phyloP scores from a whole-genome alignment of 192 early-diverging fungal genomes.

The Rhizoclosmatium sp. region DNA sequence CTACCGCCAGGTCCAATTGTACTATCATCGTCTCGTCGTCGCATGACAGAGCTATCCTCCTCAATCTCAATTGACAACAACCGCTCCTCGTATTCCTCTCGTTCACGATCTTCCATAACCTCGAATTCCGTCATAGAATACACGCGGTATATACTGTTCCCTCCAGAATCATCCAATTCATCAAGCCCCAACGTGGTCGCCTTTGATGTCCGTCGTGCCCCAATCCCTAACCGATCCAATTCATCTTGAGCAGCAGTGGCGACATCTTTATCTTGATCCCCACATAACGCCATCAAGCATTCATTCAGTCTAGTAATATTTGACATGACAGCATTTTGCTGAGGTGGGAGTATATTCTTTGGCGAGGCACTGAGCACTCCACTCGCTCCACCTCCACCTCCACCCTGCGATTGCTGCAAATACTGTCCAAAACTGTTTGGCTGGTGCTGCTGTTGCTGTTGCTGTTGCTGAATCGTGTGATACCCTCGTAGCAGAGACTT shows the following conservation, averaged over 20 bases:
- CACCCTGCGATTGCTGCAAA: background rate
- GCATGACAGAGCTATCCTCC: slow-evolving; percentile 2
- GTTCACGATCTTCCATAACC: slow-evolving; percentile 3
- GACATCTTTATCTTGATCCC: slow-evolving; percentile 27
- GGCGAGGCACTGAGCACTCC: background rate
- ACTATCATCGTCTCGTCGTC: slow-evolving; percentile 19
- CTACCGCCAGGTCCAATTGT: background rate
- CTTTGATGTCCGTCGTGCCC: background rate
- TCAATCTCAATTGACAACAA: slow-evolving; percentile 24
- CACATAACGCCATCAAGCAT: slow-evolving; percentile 23
- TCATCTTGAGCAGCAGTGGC: slow-evolving; percentile 19
- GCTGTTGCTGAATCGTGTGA: slow-evolving; percentile 3
- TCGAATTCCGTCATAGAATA: slow-evolving; percentile 12
- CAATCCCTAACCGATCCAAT: slow-evolving; percentile 20
- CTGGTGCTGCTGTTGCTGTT: slow-evolving; percentile 7
- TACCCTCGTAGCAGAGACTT: slow-evolving; percentile 32
- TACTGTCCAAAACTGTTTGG: background rate
- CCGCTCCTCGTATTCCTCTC: slow-evolving; percentile 29
- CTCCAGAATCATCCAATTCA: background rate
- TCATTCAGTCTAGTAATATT: slow-evolving; percentile 31
- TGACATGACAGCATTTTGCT: slow-evolving; percentile 1
- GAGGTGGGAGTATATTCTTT: background rate
- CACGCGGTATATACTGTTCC: background rate
- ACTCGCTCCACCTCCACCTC: background rate
- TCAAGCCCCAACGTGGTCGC: background rate